Percentiles rank a stretch among this genome's conserved stretches.
Conservation (phyloP, 768 basidiomycete genomes). For the Baorangia bicolor region DNA sequence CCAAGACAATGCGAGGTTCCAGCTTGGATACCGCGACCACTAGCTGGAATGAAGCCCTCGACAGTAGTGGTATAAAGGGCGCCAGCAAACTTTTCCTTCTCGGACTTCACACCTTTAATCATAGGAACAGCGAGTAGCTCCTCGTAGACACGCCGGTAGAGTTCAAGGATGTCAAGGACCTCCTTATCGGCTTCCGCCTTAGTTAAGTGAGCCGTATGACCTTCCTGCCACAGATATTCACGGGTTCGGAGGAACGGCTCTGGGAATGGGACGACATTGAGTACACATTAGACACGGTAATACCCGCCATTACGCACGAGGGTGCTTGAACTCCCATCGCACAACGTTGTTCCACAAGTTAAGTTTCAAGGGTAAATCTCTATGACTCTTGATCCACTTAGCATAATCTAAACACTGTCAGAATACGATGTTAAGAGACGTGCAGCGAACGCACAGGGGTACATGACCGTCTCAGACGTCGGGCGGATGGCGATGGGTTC, state of each 20-base stretch:
- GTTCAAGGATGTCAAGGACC: conserved; percentile 91
- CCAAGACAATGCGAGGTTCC: conserved; percentile 98
- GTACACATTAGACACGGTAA: neutral
- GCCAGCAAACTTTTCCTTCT: conserved; percentile 99
- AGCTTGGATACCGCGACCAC: conserved; percentile 96
- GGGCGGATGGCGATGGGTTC: conserved; percentile 98
- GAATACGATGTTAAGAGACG: neutral
- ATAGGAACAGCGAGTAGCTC: conserved; percentile 97
- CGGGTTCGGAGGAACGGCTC: conserved; percentile 99
- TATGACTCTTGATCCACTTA: conserved; percentile 97
- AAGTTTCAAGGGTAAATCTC: conserved; percentile 94
- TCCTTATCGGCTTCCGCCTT: conserved; percentile 89
- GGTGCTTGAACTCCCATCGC: conserved; percentile 99
- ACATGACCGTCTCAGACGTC: conserved; percentile 99
- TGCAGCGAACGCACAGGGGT: conserved; percentile 72
- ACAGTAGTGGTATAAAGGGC: conserved; percentile 97
- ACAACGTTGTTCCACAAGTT: conserved; percentile 99
- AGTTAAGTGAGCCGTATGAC: conserved; percentile 92
- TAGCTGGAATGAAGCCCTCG: conserved; percentile 96
- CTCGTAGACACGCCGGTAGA: conserved; percentile 94
- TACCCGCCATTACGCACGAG: conserved; percentile 55
- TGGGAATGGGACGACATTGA: conserved; percentile 35
- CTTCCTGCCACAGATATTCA: conserved; percentile 99
- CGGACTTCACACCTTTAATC: conserved; percentile 94
- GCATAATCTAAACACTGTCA: conserved; percentile 70